These are phyloP conservation scores for Grosmannia penicillata DNA, from an alignment of 2,329 filamentous ascomycete genomes.

Conservation along the genomic window DNA sequence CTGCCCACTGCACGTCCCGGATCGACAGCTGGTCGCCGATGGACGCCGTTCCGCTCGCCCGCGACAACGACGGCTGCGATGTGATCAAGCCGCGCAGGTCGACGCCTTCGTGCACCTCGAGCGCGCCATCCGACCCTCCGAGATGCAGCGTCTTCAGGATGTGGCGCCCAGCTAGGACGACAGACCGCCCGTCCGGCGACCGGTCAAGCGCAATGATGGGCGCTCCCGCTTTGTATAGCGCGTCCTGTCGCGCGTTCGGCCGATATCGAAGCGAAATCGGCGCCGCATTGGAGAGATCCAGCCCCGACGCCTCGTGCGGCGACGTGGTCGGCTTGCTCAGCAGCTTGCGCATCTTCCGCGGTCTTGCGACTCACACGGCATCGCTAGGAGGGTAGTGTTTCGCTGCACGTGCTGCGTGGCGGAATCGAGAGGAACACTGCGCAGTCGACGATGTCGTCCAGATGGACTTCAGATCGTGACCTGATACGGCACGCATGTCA, in stretches of 20 bases:
- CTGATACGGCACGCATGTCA: too few relatives aligned
- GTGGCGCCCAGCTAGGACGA: conserved; percentile 43
- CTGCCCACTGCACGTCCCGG: conserved; percentile 44
- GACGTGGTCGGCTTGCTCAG: conserved; percentile 38
- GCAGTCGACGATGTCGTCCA: too few relatives aligned
- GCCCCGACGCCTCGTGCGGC: conserved; percentile 26
- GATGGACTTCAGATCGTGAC: too few relatives aligned
- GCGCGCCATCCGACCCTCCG: too few relatives aligned
- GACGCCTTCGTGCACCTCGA: conserved; percentile 37
- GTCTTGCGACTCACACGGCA: background rate
- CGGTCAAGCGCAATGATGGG: conserved; percentile 44
- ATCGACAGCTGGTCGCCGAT: conserved; percentile 46
- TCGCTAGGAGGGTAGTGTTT: too few relatives aligned
- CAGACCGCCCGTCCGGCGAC: conserved; percentile 39
- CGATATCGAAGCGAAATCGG: conserved; percentile 30
- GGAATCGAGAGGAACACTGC: too few relatives aligned
- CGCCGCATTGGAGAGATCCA: conserved; percentile 27
- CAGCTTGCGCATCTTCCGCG: conserved; percentile 36
- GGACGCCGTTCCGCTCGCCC: conserved; percentile 22
- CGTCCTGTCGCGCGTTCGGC: conserved; percentile 39
- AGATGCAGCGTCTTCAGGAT: conserved; percentile 45
- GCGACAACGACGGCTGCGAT: conserved; percentile 28
- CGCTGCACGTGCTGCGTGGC: too few relatives aligned
- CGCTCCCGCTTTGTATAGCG: conserved; percentile 31
- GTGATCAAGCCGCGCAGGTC: conserved; percentile 42